Conservation (phyloP, 169 alveolate genomes). For the Cryptosporidium muris region DNA sequence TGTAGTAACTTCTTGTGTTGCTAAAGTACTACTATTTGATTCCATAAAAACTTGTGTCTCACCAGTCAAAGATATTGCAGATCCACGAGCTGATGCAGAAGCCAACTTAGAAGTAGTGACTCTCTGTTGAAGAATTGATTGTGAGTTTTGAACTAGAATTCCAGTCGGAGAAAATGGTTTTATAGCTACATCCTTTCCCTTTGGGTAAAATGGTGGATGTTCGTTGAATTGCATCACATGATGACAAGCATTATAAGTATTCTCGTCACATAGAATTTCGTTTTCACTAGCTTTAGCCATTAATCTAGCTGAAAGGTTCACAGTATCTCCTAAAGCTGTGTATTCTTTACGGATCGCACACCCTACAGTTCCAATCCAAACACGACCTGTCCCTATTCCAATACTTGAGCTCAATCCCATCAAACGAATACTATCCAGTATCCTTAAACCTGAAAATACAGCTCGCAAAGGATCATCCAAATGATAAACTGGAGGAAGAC, state of each 20-base stretch:
- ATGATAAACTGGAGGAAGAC: conserved; percentile 85
- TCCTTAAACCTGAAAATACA: conserved; percentile 78
- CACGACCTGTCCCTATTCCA: conserved; percentile 83
- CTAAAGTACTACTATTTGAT: not conserved
- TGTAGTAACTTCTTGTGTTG: not conserved
- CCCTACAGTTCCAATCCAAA: conserved; percentile 87
- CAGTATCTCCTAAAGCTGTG: conserved; percentile 84
- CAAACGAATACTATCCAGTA: conserved; percentile 76
- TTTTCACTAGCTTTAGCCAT: conserved; percentile 80
- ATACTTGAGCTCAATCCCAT: conserved; percentile 80
- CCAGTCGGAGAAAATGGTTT: conserved; percentile 84
- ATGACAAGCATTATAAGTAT: conserved; percentile 77
- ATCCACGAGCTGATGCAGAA: not conserved
- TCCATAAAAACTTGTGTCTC: not conserved
- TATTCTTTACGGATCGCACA: conserved; percentile 82
- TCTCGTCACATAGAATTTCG: conserved; percentile 75
- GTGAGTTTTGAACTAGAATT: conserved; percentile 72
- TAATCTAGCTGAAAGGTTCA: conserved; percentile 81
- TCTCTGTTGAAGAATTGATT: conserved; percentile 9
- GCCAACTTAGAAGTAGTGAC: not conserved
- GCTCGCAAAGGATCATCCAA: conserved; percentile 84
- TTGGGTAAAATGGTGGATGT: conserved; percentile 78
- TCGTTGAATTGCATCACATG: conserved; percentile 77
- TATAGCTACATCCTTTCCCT: conserved; percentile 80
- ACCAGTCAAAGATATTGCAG: not conserved